phyloP scores from a whole-genome alignment of 2,329 filamentous ascomycete genomes.

The Alternaria sp. region DNA sequence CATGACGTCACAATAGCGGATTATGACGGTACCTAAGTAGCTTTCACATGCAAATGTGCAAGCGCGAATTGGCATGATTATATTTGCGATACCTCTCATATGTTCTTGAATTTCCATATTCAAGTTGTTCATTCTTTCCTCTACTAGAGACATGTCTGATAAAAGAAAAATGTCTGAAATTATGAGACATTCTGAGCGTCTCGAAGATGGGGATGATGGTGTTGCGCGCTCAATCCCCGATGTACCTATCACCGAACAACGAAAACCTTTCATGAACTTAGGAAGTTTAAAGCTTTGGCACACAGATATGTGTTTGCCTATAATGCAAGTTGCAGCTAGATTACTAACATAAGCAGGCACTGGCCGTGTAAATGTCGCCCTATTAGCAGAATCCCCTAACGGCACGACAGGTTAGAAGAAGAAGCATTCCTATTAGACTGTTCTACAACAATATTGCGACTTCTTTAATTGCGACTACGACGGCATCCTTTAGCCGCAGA shows the following conservation, averaged over 20 bases:
- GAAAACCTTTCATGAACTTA: slow-evolving; percentile 6
- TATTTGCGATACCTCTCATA: not conserved
- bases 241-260: slow-evolving; percentile 14
- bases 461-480: slow-evolving; percentile 64
- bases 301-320: not conserved
- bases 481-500: slow-evolving; percentile 61
- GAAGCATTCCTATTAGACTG: slow-evolving; percentile 9
- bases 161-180: slow-evolving; percentile 9
- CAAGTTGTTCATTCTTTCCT: no score
- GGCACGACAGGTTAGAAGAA: slow-evolving; percentile 7
- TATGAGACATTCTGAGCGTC: slow-evolving; percentile 2
- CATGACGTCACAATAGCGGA: slow-evolving; percentile 8
- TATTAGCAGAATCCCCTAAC: not conserved
- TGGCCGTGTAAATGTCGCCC: slow-evolving; percentile 1
- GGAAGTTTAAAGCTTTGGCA: slow-evolving; percentile 5
- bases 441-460: slow-evolving; percentile 58
- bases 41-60: slow-evolving; percentile 10
- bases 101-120: no score
- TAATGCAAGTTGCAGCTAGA: not conserved
- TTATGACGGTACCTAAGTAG: slow-evolving; percentile 9
- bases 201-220: slow-evolving; percentile 1
- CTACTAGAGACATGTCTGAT: no score
- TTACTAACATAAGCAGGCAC: slow-evolving; percentile 1
- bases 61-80: not conserved
- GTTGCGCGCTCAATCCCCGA: slow-evolving; percentile 10